These are phyloP conservation scores for Cenchrus fungigraminus DNA, from an alignment of 176 grass and related monocot genomes.

Conservation along the genomic window DNA sequence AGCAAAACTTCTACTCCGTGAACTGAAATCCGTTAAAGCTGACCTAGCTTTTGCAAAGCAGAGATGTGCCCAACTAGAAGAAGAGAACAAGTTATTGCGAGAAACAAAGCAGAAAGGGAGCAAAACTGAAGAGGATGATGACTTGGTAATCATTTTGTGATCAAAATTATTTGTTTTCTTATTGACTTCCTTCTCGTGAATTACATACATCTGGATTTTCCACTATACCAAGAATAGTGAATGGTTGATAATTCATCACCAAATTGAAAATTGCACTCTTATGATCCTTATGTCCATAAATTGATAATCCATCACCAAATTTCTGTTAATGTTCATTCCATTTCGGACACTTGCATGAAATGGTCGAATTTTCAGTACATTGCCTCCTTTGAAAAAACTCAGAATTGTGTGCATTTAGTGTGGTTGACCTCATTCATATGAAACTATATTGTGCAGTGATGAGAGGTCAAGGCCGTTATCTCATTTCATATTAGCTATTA, in stretches of 20 bases:
- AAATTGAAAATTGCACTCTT: background rate
- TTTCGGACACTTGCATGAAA: background rate
- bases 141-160: slow-evolving; percentile 56
- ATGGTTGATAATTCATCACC: background rate
- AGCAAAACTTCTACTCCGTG: slow-evolving; percentile 87
- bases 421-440: too few relatives aligned
- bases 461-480: too few relatives aligned
- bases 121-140: slow-evolving; percentile 81
- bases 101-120: slow-evolving; percentile 74
- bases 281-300: background rate
- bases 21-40: slow-evolving; percentile 85
- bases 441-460: too few relatives aligned
- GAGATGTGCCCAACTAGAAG: slow-evolving; percentile 88
- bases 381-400: too few relatives aligned
- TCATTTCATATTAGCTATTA: background rate
- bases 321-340: background rate
- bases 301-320: background rate
- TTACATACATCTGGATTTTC: slow-evolving; percentile 7
- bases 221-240: background rate
- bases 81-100: slow-evolving; percentile 83
- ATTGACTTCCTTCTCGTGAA: background rate
- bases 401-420: too few relatives aligned
- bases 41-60: slow-evolving; percentile 85
- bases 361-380: background rate
- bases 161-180: background rate